Conservation (phyloP, 2,329 filamentous ascomycete genomes). For the Penicillium nordicum region DNA sequence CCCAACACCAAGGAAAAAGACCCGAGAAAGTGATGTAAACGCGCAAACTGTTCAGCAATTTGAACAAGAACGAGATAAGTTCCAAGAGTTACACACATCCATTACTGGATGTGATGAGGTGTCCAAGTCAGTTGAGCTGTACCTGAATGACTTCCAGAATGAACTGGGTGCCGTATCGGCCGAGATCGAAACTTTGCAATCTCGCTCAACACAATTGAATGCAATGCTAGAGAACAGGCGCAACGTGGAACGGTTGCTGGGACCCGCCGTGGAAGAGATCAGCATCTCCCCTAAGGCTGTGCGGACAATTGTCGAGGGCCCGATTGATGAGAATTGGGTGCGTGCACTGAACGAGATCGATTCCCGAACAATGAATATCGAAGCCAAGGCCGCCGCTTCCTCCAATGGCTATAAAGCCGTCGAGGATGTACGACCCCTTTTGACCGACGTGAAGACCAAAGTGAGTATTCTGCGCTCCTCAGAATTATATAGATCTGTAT, state of each 20-base stretch:
- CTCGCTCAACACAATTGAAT: slow-evolving; percentile 77
- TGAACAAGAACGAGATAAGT: slow-evolving; percentile 76
- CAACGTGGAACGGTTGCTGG: slow-evolving; percentile 81
- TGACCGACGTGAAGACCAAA: slow-evolving; percentile 80
- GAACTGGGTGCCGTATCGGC: slow-evolving; percentile 89
- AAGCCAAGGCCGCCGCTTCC: slow-evolving; percentile 61
- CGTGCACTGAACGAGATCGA: slow-evolving; percentile 80
- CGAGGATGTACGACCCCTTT: slow-evolving; percentile 76
- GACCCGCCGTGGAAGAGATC: slow-evolving; percentile 85
- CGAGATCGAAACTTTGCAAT: slow-evolving; percentile 91
- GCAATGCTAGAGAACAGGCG: slow-evolving; percentile 83
- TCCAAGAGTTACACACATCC: slow-evolving; percentile 84
- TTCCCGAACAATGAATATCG: slow-evolving; percentile 68
- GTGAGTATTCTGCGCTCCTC: slow-evolving; percentile 40
- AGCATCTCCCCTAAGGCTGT: slow-evolving; percentile 82
- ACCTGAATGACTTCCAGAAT: slow-evolving; percentile 86
- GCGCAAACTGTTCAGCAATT: slow-evolving; percentile 69
- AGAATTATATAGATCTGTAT: background rate
- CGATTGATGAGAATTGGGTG: slow-evolving; percentile 86
- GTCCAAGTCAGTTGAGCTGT: slow-evolving; percentile 85
- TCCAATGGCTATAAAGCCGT: slow-evolving; percentile 68
- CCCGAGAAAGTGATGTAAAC: slow-evolving; percentile 37
- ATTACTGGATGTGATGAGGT: slow-evolving; percentile 90
- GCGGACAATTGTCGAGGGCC: slow-evolving; percentile 78
- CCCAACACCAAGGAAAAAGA: slow-evolving; percentile 22